Percentiles rank a stretch among this genome's conserved stretches.
Conservation (phyloP, 371 early-diverging fungal genomes). For the Mortierella sp. region DNA sequence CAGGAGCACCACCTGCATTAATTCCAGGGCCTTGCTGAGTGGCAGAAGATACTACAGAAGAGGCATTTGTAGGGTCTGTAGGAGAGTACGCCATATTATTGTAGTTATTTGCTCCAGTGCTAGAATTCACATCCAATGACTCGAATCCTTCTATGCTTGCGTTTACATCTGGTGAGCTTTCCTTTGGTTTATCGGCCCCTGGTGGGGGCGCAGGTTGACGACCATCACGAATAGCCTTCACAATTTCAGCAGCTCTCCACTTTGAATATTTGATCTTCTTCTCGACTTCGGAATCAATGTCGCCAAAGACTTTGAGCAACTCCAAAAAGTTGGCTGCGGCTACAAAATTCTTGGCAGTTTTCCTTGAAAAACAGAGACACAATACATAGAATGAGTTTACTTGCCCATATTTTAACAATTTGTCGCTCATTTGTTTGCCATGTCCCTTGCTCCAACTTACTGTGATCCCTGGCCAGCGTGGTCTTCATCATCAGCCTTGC, state of each 20-base stretch:
- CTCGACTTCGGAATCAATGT: constrained; percentile 75
- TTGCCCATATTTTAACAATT: neutral
- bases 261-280: constrained; percentile 96
- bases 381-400: neutral
- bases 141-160: constrained; percentile 12
- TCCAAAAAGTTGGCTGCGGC: constrained; percentile 90
- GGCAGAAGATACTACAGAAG: constrained; percentile 3
- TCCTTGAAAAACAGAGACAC: constrained; percentile 59
- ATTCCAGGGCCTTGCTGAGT: constrained; percentile 1
- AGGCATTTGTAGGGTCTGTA: constrained; percentile 7
- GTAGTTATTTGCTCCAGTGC: neutral
- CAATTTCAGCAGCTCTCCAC: constrained; percentile 94
- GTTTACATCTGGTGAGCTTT: neutral
- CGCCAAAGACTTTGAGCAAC: constrained; percentile 83
- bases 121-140: neutral
- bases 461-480: constrained; percentile 80
- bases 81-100: constrained; percentile 12
- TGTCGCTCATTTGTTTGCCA: neutral
- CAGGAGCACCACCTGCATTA: constrained; percentile 6
- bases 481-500: constrained; percentile 94
- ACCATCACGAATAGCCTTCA: constrained; percentile 93
- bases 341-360: constrained; percentile 88
- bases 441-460: constrained; percentile 57
- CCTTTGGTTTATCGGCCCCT: constrained; percentile 58
- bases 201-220: constrained; percentile 77